phyloP scores from a whole-genome alignment of 2,329 filamentous ascomycete genomes.

The Cladobotryum mycophilum region DNA sequence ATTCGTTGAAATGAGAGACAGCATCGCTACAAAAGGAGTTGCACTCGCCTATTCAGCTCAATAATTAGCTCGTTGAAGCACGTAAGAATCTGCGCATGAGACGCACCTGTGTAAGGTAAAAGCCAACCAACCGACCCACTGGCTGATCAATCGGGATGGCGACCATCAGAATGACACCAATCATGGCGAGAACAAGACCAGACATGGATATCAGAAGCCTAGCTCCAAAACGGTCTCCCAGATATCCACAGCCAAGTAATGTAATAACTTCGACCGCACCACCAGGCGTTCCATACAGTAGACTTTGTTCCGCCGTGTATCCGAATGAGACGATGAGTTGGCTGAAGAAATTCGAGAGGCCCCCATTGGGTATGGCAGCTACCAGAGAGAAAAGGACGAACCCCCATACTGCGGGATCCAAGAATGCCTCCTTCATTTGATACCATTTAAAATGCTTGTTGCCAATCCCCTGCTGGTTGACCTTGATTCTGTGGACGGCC shows the following conservation, averaged over 20 bases:
- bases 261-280: constrained; percentile 59
- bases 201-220: constrained; percentile 11
- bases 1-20: constrained; percentile 20
- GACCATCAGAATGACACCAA: constrained; percentile 28
- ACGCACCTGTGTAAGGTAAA: constrained; percentile 43
- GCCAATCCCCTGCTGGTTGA: constrained; percentile 61
- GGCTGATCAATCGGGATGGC: constrained; percentile 38
- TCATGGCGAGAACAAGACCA: constrained; percentile 20
- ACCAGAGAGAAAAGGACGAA: constrained; percentile 8
- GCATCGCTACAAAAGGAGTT: constrained; percentile 35
- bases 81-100: constrained; percentile 33
- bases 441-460: constrained; percentile 63
- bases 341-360: constrained; percentile 30
- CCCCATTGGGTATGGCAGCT: constrained; percentile 12
- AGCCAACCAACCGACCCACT: constrained; percentile 47
- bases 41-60: constrained; percentile 2
- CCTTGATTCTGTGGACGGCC: constrained; percentile 42
- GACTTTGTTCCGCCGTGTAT: constrained; percentile 54
- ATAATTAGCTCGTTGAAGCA: background rate
- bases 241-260: constrained; percentile 43
- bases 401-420: constrained; percentile 8
- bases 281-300: constrained; percentile 59
- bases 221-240: constrained; percentile 11
- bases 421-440: constrained; percentile 38
- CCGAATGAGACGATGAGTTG: constrained; percentile 50